A percentile compares a stretch with the other conserved stretches of the same genome.
Conservation (phyloP, 1,284 basidiomycete genomes). For the Cryptococcus sp. region DNA sequence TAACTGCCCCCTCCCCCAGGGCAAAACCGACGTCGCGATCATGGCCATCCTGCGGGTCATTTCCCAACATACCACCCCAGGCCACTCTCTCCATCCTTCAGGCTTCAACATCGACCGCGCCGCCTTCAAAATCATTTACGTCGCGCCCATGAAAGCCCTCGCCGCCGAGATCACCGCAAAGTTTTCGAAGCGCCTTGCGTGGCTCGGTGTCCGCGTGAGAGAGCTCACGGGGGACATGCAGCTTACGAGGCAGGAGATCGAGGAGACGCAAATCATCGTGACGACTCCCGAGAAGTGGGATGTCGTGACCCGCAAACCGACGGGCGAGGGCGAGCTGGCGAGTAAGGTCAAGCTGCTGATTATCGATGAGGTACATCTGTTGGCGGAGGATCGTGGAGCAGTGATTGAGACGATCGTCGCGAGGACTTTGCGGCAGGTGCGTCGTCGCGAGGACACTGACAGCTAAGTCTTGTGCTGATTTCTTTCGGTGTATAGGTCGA, state of each 20-base stretch:
- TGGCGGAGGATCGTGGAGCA: slow-evolving; percentile 96
- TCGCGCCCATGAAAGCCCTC: slow-evolving; percentile 98
- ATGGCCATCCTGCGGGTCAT: slow-evolving; percentile 86
- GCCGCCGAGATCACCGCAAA: slow-evolving; percentile 95
- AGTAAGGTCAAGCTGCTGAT: slow-evolving; percentile 90
- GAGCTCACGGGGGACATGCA: slow-evolving; percentile 99
- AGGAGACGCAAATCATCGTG: slow-evolving; percentile 95
- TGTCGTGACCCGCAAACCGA: slow-evolving; percentile 95
- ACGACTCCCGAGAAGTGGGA: slow-evolving; percentile 99
- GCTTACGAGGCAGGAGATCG: slow-evolving; percentile 88
- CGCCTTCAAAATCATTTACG: slow-evolving; percentile 95
- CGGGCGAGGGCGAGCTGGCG: slow-evolving; percentile 91
- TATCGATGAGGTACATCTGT: slow-evolving; percentile 95
- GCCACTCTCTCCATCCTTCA: slow-evolving; percentile 44
- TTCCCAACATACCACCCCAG: slow-evolving; percentile 62
- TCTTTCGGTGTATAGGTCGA: slow-evolving; percentile 63
- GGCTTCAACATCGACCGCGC: slow-evolving; percentile 63
- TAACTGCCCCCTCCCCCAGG: slow-evolving; percentile 57
- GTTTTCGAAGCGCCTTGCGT: slow-evolving; percentile 81
- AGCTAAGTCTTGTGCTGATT: slow-evolving; percentile 1
- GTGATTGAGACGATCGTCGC: slow-evolving; percentile 99
- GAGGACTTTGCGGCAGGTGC: slow-evolving; percentile 82
- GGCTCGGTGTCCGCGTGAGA: slow-evolving; percentile 81
- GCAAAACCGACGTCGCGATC: slow-evolving; percentile 99
- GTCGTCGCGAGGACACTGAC: slow-evolving; percentile 9